phyloP scores from a whole-genome alignment of 805 yeast species.

The Yarrowia sp. region DNA sequence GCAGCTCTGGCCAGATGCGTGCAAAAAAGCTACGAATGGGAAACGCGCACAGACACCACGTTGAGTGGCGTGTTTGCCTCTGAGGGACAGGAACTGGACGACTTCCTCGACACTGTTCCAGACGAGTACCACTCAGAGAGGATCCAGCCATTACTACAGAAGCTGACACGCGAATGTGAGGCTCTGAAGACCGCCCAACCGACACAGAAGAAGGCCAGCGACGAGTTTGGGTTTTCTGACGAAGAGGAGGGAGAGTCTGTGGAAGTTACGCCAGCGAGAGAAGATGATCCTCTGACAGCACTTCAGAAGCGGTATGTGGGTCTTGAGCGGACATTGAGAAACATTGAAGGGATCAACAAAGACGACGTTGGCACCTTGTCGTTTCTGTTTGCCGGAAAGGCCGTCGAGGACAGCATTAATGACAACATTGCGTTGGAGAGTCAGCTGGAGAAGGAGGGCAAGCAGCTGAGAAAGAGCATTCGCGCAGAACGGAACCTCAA shows the following conservation, averaged over 20 bases:
- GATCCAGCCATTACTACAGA: not conserved
- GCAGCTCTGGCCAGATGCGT: not conserved
- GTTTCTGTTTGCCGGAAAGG: conserved; percentile 13
- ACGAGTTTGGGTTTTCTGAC: conserved; percentile 19
- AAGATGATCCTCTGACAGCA: not conserved
- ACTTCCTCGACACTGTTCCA: conserved; percentile 3
- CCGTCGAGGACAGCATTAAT: conserved; percentile 6
- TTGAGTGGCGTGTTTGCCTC: conserved; percentile 8
- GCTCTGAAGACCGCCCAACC: not conserved
- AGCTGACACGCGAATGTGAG: not conserved
- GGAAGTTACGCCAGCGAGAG: not conserved
- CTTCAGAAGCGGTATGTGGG: not conserved
- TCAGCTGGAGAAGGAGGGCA: not conserved
- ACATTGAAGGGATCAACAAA: not conserved
- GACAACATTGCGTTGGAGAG: not conserved
- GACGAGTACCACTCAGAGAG: not conserved
- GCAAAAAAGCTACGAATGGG: conserved; percentile 16
- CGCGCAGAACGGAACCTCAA: not conserved
- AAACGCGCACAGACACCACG: conserved; percentile 21
- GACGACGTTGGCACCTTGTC: not conserved
- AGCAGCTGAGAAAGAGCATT: not conserved
- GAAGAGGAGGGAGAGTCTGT: not conserved
- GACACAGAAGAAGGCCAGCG: not conserved
- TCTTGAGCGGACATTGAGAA: not conserved
- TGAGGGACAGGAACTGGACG: conserved; percentile 5